Evolutionary conservation across 495 filamentous ascomycete species (phyloP).

Genomic region (Penicillium malachiteum): DNA sequence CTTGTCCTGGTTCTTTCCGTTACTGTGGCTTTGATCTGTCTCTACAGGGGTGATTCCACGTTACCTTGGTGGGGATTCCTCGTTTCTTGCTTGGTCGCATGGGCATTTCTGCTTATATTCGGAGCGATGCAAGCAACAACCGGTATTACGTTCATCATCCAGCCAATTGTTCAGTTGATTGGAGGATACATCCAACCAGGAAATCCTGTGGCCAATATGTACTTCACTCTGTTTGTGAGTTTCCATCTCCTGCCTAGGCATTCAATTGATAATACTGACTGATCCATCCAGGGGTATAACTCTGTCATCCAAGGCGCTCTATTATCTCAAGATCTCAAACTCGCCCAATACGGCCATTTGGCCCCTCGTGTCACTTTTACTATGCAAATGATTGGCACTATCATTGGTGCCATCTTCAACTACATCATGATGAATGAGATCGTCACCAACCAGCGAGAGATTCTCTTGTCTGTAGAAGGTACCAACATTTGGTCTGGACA

Average conservation of each 20-base stretch:
- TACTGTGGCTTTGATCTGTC: background rate
- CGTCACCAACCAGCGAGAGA: conserved; percentile 3
- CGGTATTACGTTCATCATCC: background rate
- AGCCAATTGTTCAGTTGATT: conserved; percentile 2
- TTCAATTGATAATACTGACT: background rate
- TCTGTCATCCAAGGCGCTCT: background rate
- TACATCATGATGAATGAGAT: conserved; percentile 6
- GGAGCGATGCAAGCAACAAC: conserved; percentile 4
- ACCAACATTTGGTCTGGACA: conserved; percentile 6
- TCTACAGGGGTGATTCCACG: conserved; percentile 2
- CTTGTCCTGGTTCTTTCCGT: background rate
- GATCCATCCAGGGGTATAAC: background rate
- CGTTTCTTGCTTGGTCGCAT: background rate
- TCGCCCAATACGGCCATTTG: conserved; percentile 3
- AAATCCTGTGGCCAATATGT: conserved; percentile 1
- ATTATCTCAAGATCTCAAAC: conserved; percentile 1
- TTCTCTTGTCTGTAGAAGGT: conserved; percentile 1
- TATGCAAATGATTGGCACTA: conserved; percentile 4
- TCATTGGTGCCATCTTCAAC: conserved; percentile 6
- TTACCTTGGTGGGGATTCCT: conserved; percentile 2
- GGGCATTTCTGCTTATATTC: background rate
- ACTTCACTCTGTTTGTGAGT: conserved; percentile 4
- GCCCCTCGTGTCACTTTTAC: background rate
- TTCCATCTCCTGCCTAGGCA: background rate
- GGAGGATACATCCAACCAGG: conserved; percentile 3